These are phyloP conservation scores for Trichoderma sp. DNA, from an alignment of 2,329 filamentous ascomycete species.

Conservation along the genomic window DNA sequence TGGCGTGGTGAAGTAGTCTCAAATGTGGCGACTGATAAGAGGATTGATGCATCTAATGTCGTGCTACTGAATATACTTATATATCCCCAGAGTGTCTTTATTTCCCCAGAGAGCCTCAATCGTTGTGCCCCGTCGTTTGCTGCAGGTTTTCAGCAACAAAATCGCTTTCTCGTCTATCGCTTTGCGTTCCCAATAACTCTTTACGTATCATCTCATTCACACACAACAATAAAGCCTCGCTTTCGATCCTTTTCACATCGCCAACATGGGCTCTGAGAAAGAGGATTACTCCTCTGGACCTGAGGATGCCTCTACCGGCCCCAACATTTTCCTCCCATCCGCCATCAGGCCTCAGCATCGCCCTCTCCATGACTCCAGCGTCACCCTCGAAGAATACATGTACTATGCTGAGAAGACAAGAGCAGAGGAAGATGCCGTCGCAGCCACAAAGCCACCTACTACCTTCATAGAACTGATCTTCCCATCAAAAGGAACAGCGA, in stretches of 20 bases:
- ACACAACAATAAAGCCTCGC: not conserved
- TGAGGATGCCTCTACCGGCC: not conserved
- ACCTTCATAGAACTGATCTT: not conserved
- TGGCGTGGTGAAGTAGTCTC: not conserved
- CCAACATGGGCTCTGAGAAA: not conserved
- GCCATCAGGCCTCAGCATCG: conserved; percentile 16
- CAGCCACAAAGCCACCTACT: not conserved
- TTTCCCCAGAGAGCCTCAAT: not conserved
- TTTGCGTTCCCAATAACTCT: not conserved
- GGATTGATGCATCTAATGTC: not conserved
- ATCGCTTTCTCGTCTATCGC: not conserved
- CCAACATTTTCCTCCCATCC: not conserved
- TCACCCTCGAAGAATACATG: conserved; percentile 29
- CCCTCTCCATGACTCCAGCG: conserved; percentile 24
- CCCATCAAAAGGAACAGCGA: conserved; percentile 10
- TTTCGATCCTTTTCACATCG: not conserved
- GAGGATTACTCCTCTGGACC: conserved; percentile 10
- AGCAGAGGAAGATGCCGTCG: conserved; percentile 23
- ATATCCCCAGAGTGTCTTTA: not conserved
- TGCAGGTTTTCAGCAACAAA: not conserved
- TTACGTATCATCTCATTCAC: not conserved
- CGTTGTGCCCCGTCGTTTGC: not conserved
- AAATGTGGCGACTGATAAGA: not conserved
- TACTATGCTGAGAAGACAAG: conserved; percentile 29
- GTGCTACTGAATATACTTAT: not conserved